Conservation (phyloP, 2,329 filamentous ascomycete species). For the Ceratocystis harringtonii region DNA sequence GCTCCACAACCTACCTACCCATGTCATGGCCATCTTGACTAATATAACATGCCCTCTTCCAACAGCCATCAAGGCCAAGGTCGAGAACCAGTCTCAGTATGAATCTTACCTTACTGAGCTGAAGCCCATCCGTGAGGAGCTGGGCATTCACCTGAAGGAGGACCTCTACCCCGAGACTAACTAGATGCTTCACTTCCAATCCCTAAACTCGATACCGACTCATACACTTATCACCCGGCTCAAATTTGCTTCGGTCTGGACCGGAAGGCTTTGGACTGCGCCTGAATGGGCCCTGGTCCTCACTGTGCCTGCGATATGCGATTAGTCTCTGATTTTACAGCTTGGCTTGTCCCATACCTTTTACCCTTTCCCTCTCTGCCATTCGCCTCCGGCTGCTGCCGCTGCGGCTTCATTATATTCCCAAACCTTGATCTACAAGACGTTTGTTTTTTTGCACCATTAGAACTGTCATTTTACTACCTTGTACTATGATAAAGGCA, state of each 20-base stretch:
- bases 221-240: background rate
- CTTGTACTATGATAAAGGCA: background rate
- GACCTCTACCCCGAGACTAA: constrained; percentile 64
- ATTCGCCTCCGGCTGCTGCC: background rate
- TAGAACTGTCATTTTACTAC: background rate
- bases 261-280: constrained; percentile 5
- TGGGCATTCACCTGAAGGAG: constrained; percentile 84
- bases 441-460: background rate
- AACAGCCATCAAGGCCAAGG: constrained; percentile 93
- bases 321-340: constrained; percentile 8
- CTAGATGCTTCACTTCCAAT: constrained; percentile 23
- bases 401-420: constrained; percentile 2
- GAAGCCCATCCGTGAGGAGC: constrained; percentile 80
- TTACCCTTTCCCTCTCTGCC: background rate
- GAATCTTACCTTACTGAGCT: constrained; percentile 91
- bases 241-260: constrained; percentile 3
- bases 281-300: background rate
- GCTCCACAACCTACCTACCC: background rate
- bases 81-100: constrained; percentile 97
- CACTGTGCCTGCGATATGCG: constrained; percentile 3
- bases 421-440: constrained; percentile 4
- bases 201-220: constrained; percentile 2
- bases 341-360: constrained; percentile 2
- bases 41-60: background rate
- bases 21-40: background rate